phyloP scores from a whole-genome alignment of 345 rosid genomes.

The Anacardium occidentale region DNA sequence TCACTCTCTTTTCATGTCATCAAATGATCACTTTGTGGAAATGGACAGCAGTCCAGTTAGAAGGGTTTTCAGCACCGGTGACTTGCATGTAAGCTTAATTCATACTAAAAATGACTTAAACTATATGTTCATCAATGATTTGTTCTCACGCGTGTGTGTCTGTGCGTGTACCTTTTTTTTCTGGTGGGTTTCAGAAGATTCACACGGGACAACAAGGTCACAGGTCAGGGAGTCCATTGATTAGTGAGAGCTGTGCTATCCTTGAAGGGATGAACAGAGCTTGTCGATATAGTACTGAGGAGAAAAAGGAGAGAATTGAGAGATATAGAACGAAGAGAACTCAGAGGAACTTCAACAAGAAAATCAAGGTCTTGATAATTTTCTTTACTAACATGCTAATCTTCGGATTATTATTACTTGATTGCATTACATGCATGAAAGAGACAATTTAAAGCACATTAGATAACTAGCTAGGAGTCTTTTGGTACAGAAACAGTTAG shows the following conservation, averaged over 20 bases:
- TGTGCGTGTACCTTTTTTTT: too few relatives aligned
- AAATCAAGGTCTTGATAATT: slow-evolving; percentile 73
- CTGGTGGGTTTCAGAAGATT: slow-evolving; percentile 25
- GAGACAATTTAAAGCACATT: background rate
- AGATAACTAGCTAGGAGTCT: background rate
- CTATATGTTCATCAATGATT: background rate
- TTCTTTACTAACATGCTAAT: background rate
- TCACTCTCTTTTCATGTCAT: slow-evolving; percentile 32
- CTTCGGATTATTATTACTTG: background rate
- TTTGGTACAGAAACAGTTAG: background rate
- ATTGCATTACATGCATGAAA: background rate
- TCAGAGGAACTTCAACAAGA: slow-evolving; percentile 91
- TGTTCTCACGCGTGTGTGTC: background rate
- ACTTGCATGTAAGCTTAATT: slow-evolving; percentile 51
- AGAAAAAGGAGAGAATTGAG: slow-evolving; percentile 86
- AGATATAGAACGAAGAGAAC: slow-evolving; percentile 81
- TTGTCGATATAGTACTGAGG: slow-evolving; percentile 71
- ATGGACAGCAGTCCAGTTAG: slow-evolving; percentile 51
- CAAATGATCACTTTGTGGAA: slow-evolving; percentile 40
- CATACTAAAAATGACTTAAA: background rate
- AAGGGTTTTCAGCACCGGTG: slow-evolving; percentile 81
- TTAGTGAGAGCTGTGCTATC: slow-evolving; percentile 76
- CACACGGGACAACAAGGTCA: slow-evolving; percentile 34
- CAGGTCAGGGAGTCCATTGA: slow-evolving; percentile 53
- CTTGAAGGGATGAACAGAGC: slow-evolving; percentile 88